Base-by-base conservation (phyloP, 2,329 filamentous ascomycete genomes). In the Nectriaceae sp. region DNA sequence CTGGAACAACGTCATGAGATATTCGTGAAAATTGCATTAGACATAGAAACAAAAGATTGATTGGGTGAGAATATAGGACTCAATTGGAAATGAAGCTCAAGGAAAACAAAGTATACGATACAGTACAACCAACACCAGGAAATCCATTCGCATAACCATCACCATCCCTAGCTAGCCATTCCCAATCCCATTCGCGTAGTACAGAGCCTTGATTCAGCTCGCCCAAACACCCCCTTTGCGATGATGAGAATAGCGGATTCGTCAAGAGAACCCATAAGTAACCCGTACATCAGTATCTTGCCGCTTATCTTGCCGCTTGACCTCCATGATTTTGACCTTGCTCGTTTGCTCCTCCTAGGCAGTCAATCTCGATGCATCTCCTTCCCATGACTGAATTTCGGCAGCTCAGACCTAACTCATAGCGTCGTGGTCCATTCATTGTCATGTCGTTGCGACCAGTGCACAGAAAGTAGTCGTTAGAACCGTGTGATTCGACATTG, bases 91-190 rank as follows among this genome's bases (percentile, higher is more conserved):
- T n/a, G n/a, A n/a, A n/a, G 13, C 24, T 29, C 6, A 16, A 36
- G 16, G 29, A 42, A 41, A 43, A 42, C 43, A 42, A 44, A 21
- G 20, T 11, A 20, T 36, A 39, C 37, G 37, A 50, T 57, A 51
- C 51, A 55, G 49, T 38, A 47, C 42, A 53, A 49, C 53, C 49
- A 60, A 60, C 49, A 60, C 55, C 58, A 51, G 50, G 51, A 57
- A 53, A 50, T 47, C 40, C 53, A 49, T 51, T 41, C 41, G 44
- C 40, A 36, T 22, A 38, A 48, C 56, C 54, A 39, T 54, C 29
- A 44, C 49, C 49, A 49, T 52, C n/a, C 44, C 40, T 52, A 44
- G 44, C 47, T 43, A 51, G 18, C 42, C 51, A 49, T 46, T 46
- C 47, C 49, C 47, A 44, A 50, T 44, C 38, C 41, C 47, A 39